Evolutionary conservation across 2,329 filamentous ascomycete species (phyloP).

Genomic region (Talaromyces sp.): DNA sequence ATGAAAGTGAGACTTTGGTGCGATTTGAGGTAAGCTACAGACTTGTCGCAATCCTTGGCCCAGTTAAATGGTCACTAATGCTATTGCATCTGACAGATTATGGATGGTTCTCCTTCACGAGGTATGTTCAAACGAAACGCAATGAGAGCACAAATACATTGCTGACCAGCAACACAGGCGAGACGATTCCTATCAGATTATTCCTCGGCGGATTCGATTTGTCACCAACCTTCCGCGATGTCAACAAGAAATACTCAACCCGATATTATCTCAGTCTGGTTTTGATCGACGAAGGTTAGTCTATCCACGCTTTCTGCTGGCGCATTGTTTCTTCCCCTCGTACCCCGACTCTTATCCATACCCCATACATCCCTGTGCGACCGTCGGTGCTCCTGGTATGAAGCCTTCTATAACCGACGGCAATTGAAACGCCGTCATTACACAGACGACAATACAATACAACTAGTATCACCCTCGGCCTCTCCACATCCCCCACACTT

Average conservation of each 20-base stretch:
- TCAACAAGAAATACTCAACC: constrained; percentile 99
- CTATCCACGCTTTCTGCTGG: constrained; percentile 7
- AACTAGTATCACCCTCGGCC: neutral
- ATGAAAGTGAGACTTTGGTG: constrained; percentile 96
- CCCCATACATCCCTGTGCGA: constrained; percentile 13
- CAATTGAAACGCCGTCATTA: constrained; percentile 27
- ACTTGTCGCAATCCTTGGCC: neutral
- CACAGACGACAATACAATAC: neutral
- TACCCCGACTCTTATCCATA: neutral
- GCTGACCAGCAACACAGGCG: constrained; percentile 47
- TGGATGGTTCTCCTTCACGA: constrained; percentile 97
- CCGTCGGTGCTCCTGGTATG: neutral
- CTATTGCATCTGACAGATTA: constrained; percentile 61
- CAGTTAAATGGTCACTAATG: no score
- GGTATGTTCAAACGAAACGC: constrained; percentile 51
- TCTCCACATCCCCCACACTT: constrained; percentile 12
- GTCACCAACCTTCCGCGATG: constrained; percentile 96
- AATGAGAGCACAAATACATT: no score
- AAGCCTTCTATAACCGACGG: constrained; percentile 34
- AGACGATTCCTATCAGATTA: constrained; percentile 92
- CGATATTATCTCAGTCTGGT: constrained; percentile 96
- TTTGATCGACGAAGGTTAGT: constrained; percentile 83
- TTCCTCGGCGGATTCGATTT: constrained; percentile 97
- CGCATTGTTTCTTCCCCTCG: constrained; percentile 20
- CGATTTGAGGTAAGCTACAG: constrained; percentile 72